Base-by-base conservation (phyloP, 1,284 basidiomycete genomes). In the Ganoderma multipileum region DNA sequence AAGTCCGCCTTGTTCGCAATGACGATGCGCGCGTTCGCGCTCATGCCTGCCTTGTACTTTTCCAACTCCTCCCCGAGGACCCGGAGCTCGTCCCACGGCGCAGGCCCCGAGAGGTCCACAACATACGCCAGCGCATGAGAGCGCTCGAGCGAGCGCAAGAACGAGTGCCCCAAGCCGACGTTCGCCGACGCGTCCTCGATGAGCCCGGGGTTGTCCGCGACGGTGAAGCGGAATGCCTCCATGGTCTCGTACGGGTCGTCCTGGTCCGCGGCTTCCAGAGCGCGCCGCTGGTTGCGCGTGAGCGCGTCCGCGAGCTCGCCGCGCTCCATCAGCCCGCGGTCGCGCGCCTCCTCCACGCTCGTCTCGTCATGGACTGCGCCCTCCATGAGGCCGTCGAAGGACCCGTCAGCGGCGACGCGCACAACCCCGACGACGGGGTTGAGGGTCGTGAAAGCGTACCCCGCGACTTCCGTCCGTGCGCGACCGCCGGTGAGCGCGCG, bases 191-290 rank as follows among this genome's bases (percentile, higher is more conserved):
- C 95, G 12, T 88, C 86, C 8, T 89, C 87, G 61, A 99, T 92
- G 38, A 99, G 89, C 14, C 97, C 97, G 0, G 98, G 97, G 77
- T 99, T 98, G 81, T 99, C 97, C n/a, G 96, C 94, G 67, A 99
- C 91, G 1, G 95, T 97, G 82, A 99, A 96, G 2, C 97, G 88
- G 77, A 94, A 92, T 2, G 84, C 82, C 79, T 97, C 96, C 61
- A 86, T 82, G 26, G 86, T 72, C 71, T 87, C 86, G 68, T 89
- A 88, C 39, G 68, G 65, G n/a, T 71, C 71, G 2, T 63, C 66
- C 38, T 60, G 36, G n/a, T 23, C 58, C 2, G 12, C 54, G 14
- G 47, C 54, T 61, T 69, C 38, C 5, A 69, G 57, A 8, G 65
- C 67, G 20, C 69, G 67, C 78, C 77, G 64, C 74, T 89, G 84